These are phyloP conservation scores for Neoarthrinium moseri DNA, from an alignment of 2,329 filamentous ascomycete genomes.

Conservation along the genomic window DNA sequence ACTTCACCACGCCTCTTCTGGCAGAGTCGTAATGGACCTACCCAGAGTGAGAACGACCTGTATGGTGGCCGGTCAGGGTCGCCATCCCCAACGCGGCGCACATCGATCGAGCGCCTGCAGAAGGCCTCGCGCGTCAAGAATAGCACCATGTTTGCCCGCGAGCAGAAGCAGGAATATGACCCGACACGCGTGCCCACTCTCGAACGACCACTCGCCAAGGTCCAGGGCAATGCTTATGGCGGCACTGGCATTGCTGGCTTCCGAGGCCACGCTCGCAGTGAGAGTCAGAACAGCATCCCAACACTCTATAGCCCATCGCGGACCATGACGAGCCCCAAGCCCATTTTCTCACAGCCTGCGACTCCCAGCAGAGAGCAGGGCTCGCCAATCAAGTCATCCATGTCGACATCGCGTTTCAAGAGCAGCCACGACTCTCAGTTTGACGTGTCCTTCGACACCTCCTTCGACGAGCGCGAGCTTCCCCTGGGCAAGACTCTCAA, in stretches of 20 bases:
- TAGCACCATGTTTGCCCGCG: constrained; percentile 93
- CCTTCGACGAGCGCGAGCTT: constrained; percentile 56
- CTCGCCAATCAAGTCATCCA: constrained; percentile 87
- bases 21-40: constrained; percentile 73
- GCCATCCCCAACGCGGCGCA: constrained; percentile 73
- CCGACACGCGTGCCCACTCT: constrained; percentile 73
- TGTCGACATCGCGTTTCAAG: constrained; percentile 68
- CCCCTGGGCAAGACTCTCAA: constrained; percentile 68
- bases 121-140: constrained; percentile 95
- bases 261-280: constrained; percentile 48
- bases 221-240: constrained; percentile 71
- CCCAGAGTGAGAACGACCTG: constrained; percentile 68
- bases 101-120: constrained; percentile 93
- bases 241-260: constrained; percentile 54
- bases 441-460: constrained; percentile 67
- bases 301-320: constrained; percentile 57
- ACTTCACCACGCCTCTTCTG: constrained; percentile 87
- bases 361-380: constrained; percentile 68
- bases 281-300: constrained; percentile 58
- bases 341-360: constrained; percentile 29
- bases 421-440: constrained; percentile 67
- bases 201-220: constrained; percentile 77
- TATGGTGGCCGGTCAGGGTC: constrained; percentile 60
- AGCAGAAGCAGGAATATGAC: constrained; percentile 91
- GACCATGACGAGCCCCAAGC: constrained; percentile 25